Evolutionary conservation across 441 rosid species (phyloP), one percentile per base, ranked within the genome.

Genomic region (Euphorbia schlechtendalii): DNA sequence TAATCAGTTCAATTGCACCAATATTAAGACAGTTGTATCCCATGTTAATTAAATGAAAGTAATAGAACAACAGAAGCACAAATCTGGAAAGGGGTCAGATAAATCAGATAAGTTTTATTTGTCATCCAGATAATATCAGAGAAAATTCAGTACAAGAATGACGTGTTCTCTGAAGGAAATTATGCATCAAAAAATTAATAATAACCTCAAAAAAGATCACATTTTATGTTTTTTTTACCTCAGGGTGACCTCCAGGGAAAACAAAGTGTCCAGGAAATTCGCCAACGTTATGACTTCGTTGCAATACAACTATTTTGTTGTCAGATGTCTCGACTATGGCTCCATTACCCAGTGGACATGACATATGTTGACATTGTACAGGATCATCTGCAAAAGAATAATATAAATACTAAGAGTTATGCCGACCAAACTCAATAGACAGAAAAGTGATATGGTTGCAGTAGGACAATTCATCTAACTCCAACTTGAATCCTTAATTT

Each of bases 211-310:
- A 36, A 56, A 18, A 17, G 36, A 13, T 34, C 63, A 69, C 48
- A 17, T 59, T 65, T n/a, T 18, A 49, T 41, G 65, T 58, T 54
- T 24, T 52, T 2, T 32, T 69, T 69, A 88, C 98, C 96, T 90
- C 96, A 54, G 96, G 96, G 80, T 92, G 96, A 25, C 96, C 96
- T 56, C 96, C 96, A 13, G 98, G 98, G 51, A 90, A 90, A 52
- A 90, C 98, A 60, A 79, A 84, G 71, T 86, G 83, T 36, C 96
- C 90, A 61, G 98, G 94, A 80, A 90, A 92, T 68, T 92, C 98
- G 58, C 96, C 96, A 41, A 92, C 96, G 76, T 86, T 85, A 56
- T 83, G 52, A 83, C 98, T 92, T 75, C 96, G 84, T 72, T 78
- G 80, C 77, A 90, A 74, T 57, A 85, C 76, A 28, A 90, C 78